Percentiles rank a stretch among this genome's conserved stretches.
These are phyloP conservation scores for Penicillium lagena DNA, from an alignment of 495 filamentous ascomycete species.

Conservation along the genomic window DNA sequence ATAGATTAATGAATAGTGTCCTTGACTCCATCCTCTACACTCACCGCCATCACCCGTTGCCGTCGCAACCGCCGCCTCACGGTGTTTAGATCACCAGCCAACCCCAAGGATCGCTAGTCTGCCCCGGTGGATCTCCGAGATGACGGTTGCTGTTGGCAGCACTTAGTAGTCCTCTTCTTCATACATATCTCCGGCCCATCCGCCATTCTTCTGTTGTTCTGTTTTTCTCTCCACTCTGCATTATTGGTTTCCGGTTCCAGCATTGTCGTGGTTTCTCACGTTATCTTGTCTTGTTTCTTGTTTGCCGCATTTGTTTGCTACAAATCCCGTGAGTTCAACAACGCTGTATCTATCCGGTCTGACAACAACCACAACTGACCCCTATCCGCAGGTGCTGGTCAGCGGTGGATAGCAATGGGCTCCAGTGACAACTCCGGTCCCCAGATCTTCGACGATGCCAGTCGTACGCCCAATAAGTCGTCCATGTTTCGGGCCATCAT, in stretches of 20 bases:
- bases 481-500: conserved; percentile 43
- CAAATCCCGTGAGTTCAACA: conserved; percentile 18
- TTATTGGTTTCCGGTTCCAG: conserved; percentile 13
- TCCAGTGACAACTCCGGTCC: conserved; percentile 23
- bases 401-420: conserved; percentile 34
- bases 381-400: conserved; percentile 22
- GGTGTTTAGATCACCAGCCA: conserved; percentile 35
- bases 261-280: conserved; percentile 11
- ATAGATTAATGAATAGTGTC: no score
- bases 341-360: neutral
- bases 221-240: conserved; percentile 14
- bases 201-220: conserved; percentile 8
- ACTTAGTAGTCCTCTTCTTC: conserved; percentile 14
- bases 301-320: conserved; percentile 7
- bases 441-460: conserved; percentile 41
- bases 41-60: conserved; percentile 29
- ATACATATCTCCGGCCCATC: conserved; percentile 6
- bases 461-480: conserved; percentile 26
- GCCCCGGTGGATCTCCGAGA: conserved; percentile 19
- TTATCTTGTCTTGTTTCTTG: neutral
- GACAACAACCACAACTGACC: conserved; percentile 2
- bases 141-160: conserved; percentile 21
- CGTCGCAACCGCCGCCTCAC: conserved; percentile 31
- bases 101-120: conserved; percentile 20
- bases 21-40: neutral